Percentiles rank a stretch among this genome's conserved stretches.
Conservation (phyloP, 257 asterid species). For the Jasminum sambac region DNA sequence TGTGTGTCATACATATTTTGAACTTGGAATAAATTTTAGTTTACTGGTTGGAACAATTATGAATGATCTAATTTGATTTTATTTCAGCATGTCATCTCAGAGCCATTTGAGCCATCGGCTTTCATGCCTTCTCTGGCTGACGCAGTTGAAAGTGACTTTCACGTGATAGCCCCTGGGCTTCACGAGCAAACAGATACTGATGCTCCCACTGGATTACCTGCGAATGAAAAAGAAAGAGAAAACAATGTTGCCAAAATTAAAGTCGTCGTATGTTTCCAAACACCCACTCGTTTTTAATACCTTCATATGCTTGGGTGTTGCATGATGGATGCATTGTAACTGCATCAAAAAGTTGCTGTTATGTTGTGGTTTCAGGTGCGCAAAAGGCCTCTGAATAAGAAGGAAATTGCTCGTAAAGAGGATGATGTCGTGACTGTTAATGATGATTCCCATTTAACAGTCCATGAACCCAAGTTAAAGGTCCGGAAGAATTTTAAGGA, state of each 20-base stretch:
- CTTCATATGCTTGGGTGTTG: conserved; percentile 2
- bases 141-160: conserved; percentile 66
- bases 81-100: conserved; percentile 86
- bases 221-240: conserved; percentile 78
- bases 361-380: conserved; percentile 63
- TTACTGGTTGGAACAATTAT: conserved; percentile 20
- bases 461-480: conserved; percentile 93
- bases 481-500: conserved; percentile 37
- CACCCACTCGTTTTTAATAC: background rate
- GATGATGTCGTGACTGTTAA: conserved; percentile 81
- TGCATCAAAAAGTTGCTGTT: conserved; percentile 15
- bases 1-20: conserved; percentile 43
- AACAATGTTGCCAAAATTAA: conserved; percentile 90
- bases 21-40: conserved; percentile 18
- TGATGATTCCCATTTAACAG: conserved; percentile 72
- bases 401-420: conserved; percentile 84
- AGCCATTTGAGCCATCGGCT: conserved; percentile 92
- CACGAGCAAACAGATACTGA: conserved; percentile 59
- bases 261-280: conserved; percentile 80
- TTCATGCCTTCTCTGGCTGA: conserved; percentile 85
- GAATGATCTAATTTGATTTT: conserved; percentile 24
- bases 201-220: conserved; percentile 45
- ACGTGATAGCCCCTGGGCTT: conserved; percentile 49
- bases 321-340: conserved; percentile 13
- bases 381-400: conserved; percentile 95